These are phyloP conservation scores for Cryptococcus floricola DNA, from an alignment of 1,284 basidiomycete genomes.

Conservation along the genomic window DNA sequence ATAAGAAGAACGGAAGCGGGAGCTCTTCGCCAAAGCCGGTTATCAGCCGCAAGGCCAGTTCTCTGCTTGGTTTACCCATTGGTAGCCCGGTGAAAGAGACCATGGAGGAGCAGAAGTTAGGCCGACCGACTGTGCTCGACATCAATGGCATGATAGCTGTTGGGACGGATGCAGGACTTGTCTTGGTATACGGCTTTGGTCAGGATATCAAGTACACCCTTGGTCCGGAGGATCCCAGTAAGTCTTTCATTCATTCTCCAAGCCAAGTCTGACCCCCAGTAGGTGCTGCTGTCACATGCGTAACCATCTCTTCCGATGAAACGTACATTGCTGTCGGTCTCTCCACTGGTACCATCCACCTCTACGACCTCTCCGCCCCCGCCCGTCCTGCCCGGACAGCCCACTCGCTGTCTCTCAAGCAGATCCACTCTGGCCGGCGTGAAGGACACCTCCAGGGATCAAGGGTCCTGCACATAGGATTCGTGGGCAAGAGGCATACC, in stretches of 20 bases:
- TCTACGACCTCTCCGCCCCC: constrained; percentile 78
- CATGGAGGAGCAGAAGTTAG: constrained; percentile 32
- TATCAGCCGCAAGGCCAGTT: constrained; percentile 54
- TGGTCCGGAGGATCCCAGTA: constrained; percentile 65
- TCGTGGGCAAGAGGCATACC: constrained; percentile 91
- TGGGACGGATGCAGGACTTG: constrained; percentile 73
- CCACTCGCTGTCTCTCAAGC: constrained; percentile 41
- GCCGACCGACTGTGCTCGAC: constrained; percentile 73
- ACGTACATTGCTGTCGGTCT: constrained; percentile 91
- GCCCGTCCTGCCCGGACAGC: constrained; percentile 46
- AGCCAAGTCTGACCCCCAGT: neutral
- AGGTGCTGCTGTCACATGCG: constrained; percentile 66
- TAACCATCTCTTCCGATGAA: constrained; percentile 89
- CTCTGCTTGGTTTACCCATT: constrained; percentile 53
- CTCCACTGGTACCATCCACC: constrained; percentile 73
- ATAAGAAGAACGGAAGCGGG: constrained; percentile 1
- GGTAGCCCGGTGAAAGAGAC: neutral
- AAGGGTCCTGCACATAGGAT: constrained; percentile 79
- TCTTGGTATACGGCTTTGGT: constrained; percentile 84
- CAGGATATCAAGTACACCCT: constrained; percentile 77
- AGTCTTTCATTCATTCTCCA: constrained; percentile 25
- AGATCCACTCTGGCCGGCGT: constrained; percentile 70
- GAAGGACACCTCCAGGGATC: constrained; percentile 90
- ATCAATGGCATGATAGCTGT: constrained; percentile 86
- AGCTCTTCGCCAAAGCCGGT: constrained; percentile 7